Conservation (phyloP, 352 stramenopile genomes). For the Phytophthora tubulina region DNA sequence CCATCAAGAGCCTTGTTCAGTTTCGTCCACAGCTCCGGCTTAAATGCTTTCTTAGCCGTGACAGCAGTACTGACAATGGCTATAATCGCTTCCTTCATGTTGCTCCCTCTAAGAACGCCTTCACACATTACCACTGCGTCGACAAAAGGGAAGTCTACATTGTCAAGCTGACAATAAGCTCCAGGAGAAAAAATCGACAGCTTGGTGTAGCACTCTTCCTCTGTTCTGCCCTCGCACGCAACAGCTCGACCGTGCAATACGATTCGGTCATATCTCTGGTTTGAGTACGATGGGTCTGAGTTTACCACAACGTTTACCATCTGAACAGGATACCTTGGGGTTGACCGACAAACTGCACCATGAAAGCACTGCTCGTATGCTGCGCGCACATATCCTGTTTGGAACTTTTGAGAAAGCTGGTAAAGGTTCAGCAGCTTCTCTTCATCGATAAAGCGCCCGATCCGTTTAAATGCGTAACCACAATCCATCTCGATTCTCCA, state of each 20-base stretch:
- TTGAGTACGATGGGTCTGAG: constrained; percentile 32
- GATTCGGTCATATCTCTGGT: constrained; percentile 41
- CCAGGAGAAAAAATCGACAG: constrained; percentile 15
- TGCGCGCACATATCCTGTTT: constrained; percentile 25
- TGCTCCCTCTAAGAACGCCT: constrained; percentile 26
- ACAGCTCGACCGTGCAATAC: constrained; percentile 18
- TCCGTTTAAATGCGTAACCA: constrained; percentile 33
- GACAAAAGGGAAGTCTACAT: constrained; percentile 23
- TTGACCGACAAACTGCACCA: constrained; percentile 24
- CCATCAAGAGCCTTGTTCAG: constrained; percentile 31
- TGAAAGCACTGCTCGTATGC: constrained; percentile 37
- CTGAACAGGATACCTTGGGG: constrained; percentile 18
- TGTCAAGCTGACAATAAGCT: constrained; percentile 33
- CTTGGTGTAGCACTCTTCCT: constrained; percentile 27
- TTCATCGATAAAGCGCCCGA: constrained; percentile 28
- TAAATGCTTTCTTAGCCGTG: constrained; percentile 29
- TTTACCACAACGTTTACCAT: constrained; percentile 38
- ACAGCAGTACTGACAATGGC: constrained; percentile 30
- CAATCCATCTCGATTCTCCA: constrained; percentile 34
- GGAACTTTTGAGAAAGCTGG: constrained; percentile 25
- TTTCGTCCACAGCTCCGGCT: constrained; percentile 18
- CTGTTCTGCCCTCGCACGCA: constrained; percentile 14
- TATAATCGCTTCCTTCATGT: constrained; percentile 33
- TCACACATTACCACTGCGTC: constrained; percentile 39
- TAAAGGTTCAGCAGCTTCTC: constrained; percentile 13